A percentile compares a stretch with the other conserved stretches of the same genome.
Conservation (phyloP, 2,329 filamentous ascomycete genomes). For the Sporothrix globosa region DNA sequence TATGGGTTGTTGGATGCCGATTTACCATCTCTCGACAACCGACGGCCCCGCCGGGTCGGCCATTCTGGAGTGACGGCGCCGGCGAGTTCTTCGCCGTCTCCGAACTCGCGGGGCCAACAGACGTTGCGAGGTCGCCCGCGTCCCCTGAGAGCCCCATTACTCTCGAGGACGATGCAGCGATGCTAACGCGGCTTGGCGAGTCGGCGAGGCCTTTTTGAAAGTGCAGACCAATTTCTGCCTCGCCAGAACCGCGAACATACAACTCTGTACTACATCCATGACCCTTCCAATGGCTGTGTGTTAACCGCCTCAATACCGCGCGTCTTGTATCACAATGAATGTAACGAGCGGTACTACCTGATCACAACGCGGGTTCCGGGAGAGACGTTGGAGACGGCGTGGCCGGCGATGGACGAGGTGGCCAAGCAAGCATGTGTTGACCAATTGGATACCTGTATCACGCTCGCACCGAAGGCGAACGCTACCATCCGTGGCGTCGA, state of each 20-base stretch:
- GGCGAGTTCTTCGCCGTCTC: neutral
- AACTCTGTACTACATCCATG: neutral
- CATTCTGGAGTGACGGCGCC: neutral
- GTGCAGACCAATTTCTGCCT: neutral
- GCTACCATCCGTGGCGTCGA: neutral
- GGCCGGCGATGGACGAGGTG: neutral
- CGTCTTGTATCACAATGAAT: neutral
- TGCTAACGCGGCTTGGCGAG: neutral
- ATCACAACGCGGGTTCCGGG: neutral
- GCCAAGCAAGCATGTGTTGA: neutral
- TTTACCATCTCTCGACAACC: neutral
- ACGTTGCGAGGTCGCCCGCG: neutral
- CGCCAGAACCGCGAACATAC: conserved; percentile 1
- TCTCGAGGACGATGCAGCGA: neutral
- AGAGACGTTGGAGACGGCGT: neutral
- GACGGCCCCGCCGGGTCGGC: neutral
- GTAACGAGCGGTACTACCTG: neutral
- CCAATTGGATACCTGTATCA: neutral
- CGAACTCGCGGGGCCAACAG: neutral
- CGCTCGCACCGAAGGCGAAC: neutral
- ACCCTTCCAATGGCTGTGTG: neutral
- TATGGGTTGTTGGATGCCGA: neutral
- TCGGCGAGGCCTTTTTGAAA: conserved; percentile 8
- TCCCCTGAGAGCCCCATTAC: neutral
- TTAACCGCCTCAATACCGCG: neutral